A percentile compares a stretch with the other conserved stretches of the same genome.
Evolutionary conservation across 192 early-diverging fungal genomes (phyloP).

Genomic region (Linnemannia schmuckeri): DNA sequence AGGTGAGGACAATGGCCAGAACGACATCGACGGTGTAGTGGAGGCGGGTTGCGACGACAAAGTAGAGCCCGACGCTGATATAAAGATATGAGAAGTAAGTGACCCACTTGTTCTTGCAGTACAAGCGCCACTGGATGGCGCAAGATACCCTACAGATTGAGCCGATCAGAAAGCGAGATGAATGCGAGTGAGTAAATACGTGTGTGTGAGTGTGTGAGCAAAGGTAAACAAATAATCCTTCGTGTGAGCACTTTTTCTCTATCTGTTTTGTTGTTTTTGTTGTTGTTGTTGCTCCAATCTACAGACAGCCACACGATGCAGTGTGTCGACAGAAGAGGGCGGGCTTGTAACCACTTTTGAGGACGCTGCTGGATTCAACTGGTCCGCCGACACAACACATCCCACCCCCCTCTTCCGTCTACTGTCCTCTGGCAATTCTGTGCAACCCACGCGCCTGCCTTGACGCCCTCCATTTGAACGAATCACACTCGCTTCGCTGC

Average conservation of each 20-base stretch:
- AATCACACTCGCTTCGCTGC: not conserved
- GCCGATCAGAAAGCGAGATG: not conserved
- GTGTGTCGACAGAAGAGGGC: not conserved
- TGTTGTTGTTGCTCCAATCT: not conserved
- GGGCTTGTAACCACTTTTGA: not conserved
- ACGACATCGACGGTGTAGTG: slow-evolving; percentile 62
- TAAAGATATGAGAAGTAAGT: slow-evolving; percentile 56
- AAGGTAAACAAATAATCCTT: not conserved
- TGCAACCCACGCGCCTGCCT: slow-evolving; percentile 27
- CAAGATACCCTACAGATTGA: slow-evolving; percentile 45
- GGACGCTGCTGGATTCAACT: not conserved
- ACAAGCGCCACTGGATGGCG: slow-evolving; percentile 54
- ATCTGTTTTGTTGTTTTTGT: not conserved
- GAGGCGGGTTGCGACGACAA: slow-evolving; percentile 57
- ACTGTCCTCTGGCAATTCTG: not conserved
- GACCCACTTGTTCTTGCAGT: slow-evolving; percentile 57
- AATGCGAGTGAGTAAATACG: not conserved
- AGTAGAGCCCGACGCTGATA: slow-evolving; percentile 46
- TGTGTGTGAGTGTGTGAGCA: not conserved
- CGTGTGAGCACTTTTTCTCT: not conserved
- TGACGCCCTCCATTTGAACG: not conserved
- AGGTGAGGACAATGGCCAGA: slow-evolving; percentile 66
- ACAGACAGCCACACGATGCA: not conserved
- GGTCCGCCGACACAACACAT: not conserved
- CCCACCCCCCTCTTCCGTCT: not conserved